Percentiles rank a stretch among this genome's conserved stretches.
Conservation (phyloP, 768 basidiomycete genomes). For the Exidia glandulosa region DNA sequence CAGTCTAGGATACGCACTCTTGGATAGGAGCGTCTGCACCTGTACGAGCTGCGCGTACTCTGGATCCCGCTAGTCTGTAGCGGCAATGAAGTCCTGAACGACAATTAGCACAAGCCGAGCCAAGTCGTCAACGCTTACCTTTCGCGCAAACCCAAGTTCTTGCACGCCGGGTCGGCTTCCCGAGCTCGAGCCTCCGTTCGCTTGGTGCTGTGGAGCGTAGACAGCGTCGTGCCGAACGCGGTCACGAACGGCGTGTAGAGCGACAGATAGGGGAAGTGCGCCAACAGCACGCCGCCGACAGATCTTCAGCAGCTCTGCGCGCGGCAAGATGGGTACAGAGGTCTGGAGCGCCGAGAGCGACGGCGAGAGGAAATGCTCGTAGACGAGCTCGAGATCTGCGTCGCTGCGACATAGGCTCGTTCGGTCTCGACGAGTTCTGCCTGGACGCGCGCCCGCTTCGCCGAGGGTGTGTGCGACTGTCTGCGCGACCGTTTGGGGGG, state of each 20-base stretch:
- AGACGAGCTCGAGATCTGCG: too few species aligned
- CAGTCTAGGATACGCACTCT: conserved; percentile 38
- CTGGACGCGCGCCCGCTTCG: too few species aligned
- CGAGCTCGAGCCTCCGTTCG: conserved; percentile 40
- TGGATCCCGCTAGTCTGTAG: conserved; percentile 54
- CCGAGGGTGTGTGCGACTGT: too few species aligned
- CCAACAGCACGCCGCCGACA: conserved; percentile 47
- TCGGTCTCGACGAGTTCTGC: too few species aligned
- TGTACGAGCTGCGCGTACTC: conserved; percentile 52
- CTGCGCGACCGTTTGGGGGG: too few species aligned
- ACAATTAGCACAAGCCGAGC: background rate
- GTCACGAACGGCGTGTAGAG: conserved; percentile 80
- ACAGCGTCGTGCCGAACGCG: conserved; percentile 56
- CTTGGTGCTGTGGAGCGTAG: conserved; percentile 45
- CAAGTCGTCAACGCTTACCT: too few species aligned
- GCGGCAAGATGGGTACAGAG: conserved; percentile 50
- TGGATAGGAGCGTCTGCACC: conserved; percentile 58
- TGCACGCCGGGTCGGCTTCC: conserved; percentile 60
- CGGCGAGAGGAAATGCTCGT: too few species aligned
- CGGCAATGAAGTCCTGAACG: conserved; percentile 51
- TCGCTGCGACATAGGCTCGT: too few species aligned
- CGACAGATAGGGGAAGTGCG: conserved; percentile 82
- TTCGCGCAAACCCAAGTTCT: conserved; percentile 67
- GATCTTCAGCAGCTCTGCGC: conserved; percentile 55
- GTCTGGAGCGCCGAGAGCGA: too few species aligned